Percentiles rank a stretch among this genome's conserved stretches.
Conservation (phyloP, 768 basidiomycete species). For the Lactifluus pinguis region DNA sequence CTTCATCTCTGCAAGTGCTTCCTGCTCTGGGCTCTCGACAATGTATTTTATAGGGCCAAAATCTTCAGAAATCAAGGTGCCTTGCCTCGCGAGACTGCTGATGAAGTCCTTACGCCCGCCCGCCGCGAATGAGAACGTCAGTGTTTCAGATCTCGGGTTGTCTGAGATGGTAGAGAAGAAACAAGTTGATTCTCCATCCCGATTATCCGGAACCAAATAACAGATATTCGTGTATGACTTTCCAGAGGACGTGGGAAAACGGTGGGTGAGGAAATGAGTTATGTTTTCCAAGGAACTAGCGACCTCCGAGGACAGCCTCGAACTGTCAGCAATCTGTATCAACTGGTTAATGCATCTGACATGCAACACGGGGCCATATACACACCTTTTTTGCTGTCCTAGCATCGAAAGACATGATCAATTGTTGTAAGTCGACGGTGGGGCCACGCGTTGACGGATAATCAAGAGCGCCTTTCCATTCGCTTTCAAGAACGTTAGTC, state of each 20-base stretch:
- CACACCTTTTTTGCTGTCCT: constrained; percentile 30
- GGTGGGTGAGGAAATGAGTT: constrained; percentile 38
- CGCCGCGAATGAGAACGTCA: constrained; percentile 45
- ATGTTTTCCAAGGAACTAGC: constrained; percentile 41
- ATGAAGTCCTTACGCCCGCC: constrained; percentile 45
- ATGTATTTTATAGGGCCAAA: constrained; percentile 41
- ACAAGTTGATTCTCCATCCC: constrained; percentile 27
- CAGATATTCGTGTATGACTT: constrained; percentile 45
- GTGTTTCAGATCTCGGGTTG: constrained; percentile 30
- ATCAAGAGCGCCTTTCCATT: constrained; percentile 35
- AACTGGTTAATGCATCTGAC: background rate
- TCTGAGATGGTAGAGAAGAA: constrained; percentile 33
- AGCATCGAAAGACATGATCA: constrained; percentile 50
- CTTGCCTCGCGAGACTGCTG: constrained; percentile 28
- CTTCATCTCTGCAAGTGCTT: constrained; percentile 63
- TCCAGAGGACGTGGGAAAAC: constrained; percentile 35
- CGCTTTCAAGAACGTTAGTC: constrained; percentile 47
- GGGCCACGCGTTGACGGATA: constrained; percentile 25
- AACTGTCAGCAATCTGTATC: constrained; percentile 10
- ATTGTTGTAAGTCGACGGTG: constrained; percentile 63
- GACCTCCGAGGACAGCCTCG: constrained; percentile 26
- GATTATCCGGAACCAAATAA: constrained; percentile 27
- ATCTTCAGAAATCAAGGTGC: constrained; percentile 25
- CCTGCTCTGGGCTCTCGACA: constrained; percentile 37
- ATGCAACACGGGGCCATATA: background rate